Evolutionary conservation across 179 eudicot genomes (phyloP), one percentile per base, ranked within the genome.

Genomic region (Vitellaria paradoxa): DNA sequence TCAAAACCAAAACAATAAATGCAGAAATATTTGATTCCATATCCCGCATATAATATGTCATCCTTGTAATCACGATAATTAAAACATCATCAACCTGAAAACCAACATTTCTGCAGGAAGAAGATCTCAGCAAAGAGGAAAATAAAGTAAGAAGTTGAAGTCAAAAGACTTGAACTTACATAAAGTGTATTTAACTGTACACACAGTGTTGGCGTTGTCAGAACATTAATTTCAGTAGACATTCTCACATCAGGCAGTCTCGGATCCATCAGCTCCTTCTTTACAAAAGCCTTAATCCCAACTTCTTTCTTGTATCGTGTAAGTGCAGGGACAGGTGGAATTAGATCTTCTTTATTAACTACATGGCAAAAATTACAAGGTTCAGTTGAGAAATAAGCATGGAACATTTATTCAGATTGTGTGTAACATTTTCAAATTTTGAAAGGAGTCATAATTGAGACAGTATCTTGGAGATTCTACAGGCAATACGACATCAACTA

Each of bases 241-340:
- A 77, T 89, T 80, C 87, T 87, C 86, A 89, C 90, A 79, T 90
- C 96, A 78, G 97, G 94, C 66, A 84, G 77, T 84, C 85, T 89
- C 76, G 93, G 90, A 77, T 94, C 99, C 79, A 82, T 78, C 65
- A 86, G 69, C 75, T 96, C 99, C 88, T 92, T 92, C 88, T 94
- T 96, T 52, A 94, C 97, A 82, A 94, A 94, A 75, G 95, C 92
- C 80, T 91, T 96, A 46, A 96, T 87, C 81, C 96, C 98, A 82
- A 82, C 79, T 85, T 96, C 99, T 80, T 82, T 96, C 70, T 87
- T 80, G 85, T 89, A 87, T 90, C 98, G 85, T 30, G 98, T 96
- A 75, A 96, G 93, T 84, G 88, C 83, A 66, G 99, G 99, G 68
- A 91, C 91, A 73, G 99, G 95, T 68, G 99, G 99, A 72, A 94